These are phyloP conservation scores for Cytospora paraplurivora DNA, from an alignment of 2,329 filamentous ascomycete species.

Conservation along the genomic window DNA sequence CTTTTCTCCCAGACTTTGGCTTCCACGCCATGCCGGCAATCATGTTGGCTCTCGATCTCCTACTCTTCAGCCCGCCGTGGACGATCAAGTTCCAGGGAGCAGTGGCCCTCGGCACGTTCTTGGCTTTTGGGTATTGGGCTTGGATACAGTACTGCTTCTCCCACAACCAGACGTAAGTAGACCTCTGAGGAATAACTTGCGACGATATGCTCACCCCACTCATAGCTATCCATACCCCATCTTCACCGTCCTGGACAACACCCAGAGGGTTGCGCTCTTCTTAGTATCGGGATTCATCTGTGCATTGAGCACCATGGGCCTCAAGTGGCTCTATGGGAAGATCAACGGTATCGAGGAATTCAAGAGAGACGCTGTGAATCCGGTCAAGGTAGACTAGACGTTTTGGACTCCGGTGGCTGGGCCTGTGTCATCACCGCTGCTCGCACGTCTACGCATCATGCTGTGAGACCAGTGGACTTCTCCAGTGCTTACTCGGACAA, in stretches of 20 bases:
- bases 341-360: constrained; percentile 60
- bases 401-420: background rate
- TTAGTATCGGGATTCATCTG: constrained; percentile 69
- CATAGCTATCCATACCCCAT: constrained; percentile 83
- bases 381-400: constrained; percentile 35
- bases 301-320: constrained; percentile 65
- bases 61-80: constrained; percentile 74
- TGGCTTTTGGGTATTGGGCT: constrained; percentile 72
- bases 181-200: no score
- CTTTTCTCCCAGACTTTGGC: constrained; percentile 59
- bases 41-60: constrained; percentile 63
- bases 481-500: background rate
- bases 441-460: background rate
- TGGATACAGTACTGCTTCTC: constrained; percentile 75
- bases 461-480: background rate
- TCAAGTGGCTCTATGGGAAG: constrained; percentile 71
- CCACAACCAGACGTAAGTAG: constrained; percentile 63
- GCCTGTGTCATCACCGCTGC: background rate
- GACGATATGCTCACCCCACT: constrained; percentile 21
- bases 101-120: constrained; percentile 56
- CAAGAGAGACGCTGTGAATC: constrained; percentile 41
- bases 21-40: constrained; percentile 67
- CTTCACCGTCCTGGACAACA: constrained; percentile 67
- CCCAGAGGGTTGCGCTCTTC: constrained; percentile 70
- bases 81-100: constrained; percentile 63